A percentile compares a stretch with the other conserved stretches of the same genome.
phyloP scores from a whole-genome alignment of 371 early-diverging fungal species.

The Rhizomucor pusillus region DNA sequence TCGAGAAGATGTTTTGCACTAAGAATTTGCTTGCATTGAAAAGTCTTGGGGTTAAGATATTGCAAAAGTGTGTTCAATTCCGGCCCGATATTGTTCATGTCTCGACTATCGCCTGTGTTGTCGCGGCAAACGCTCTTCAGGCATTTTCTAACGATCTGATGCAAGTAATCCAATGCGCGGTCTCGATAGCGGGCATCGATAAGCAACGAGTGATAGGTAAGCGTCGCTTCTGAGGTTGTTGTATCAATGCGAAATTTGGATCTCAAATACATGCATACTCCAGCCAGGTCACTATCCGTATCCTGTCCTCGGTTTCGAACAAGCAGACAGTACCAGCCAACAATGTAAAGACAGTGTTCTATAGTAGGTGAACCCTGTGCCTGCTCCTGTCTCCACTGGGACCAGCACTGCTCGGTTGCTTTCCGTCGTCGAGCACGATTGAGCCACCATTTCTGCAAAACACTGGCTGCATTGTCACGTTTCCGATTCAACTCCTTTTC shows the following conservation, averaged over 20 bases:
- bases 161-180: conserved; percentile 20
- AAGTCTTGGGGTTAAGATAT: conserved; percentile 50
- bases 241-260: not conserved
- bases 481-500: conserved; percentile 12
- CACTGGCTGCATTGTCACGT: conserved; percentile 17
- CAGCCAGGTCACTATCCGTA: conserved; percentile 9
- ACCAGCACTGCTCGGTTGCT: conserved; percentile 17
- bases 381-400: conserved; percentile 22
- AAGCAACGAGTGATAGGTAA: conserved; percentile 17
- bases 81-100: conserved; percentile 34
- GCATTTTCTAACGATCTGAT: conserved; percentile 22
- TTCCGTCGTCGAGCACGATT: conserved; percentile 6
- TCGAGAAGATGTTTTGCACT: conserved; percentile 17
- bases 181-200: conserved; percentile 27
- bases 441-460: conserved; percentile 37
- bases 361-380: conserved; percentile 2
- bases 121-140: conserved; percentile 17
- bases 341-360: conserved; percentile 10
- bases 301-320: conserved; percentile 8
- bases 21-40: conserved; percentile 19
- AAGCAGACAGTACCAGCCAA: conserved; percentile 27
- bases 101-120: conserved; percentile 10
- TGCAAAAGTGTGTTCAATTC: conserved; percentile 51
- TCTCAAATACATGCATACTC: conserved; percentile 17
- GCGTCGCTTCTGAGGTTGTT: not conserved